Base-by-base conservation (phyloP, 78 protist genomes). In the Chrysochromulina tobinii region DNA sequence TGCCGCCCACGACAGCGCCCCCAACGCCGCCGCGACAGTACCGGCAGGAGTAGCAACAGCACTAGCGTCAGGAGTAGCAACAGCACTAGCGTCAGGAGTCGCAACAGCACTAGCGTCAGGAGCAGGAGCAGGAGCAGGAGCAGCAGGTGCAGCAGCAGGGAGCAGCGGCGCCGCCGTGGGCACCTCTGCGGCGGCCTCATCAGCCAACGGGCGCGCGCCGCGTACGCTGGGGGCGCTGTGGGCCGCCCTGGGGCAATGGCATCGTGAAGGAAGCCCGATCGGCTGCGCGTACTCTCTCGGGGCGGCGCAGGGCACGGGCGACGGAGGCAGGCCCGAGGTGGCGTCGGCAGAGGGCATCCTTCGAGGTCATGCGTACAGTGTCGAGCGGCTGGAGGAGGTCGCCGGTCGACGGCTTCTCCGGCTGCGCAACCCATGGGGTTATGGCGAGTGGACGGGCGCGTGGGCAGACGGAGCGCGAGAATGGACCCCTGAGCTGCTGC, bases 361-460 rank as follows among this genome's bases (percentile, higher is more conserved):
- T 27, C 79, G 79, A 5, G 79, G 51, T 3, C 79, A 69, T 51
- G 79, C 79, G 51, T 69, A 69, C 51, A 51, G 79, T 3, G 51
- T 69, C 11, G 79, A 69, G 79, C 12, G 2, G 79, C 51, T n/a
- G 79, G 51, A 51, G 17, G 79, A 69, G 51, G 51, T 69, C 2
- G 79, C 51, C 14, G 79, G 79, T 14, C 27, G 51, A 14, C 79
- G 79, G 79, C 79, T 69, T 27, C 79, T 69, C 51, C 79, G 79
- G 79, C 79, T 69, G 14, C 79, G 79, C 79, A 69, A 69, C 79
- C 79, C 79, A 14, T 69, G 79, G 79, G 79, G 79, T 6, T 51
- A 51, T 51, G 79, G 79, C 50, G 79, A 69, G 14, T 69, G 79
- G 79, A 21, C 51, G 17, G 79, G 79, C 27, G 79, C 79, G 54